These are phyloP conservation scores for Entonaema liquescens DNA, from an alignment of 495 filamentous ascomycete genomes.

Conservation along the genomic window DNA sequence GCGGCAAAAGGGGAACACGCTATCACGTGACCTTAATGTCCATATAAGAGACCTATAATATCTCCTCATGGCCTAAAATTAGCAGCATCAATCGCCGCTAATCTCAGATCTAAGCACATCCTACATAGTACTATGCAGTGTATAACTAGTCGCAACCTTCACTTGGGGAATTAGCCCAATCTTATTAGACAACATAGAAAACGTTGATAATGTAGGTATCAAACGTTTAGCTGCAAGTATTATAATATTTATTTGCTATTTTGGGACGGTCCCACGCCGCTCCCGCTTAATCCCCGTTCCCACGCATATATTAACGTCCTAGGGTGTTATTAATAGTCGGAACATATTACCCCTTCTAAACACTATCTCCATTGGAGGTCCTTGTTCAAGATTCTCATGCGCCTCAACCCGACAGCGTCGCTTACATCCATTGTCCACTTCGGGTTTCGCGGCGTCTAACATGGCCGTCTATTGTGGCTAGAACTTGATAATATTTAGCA, in stretches of 20 bases:
- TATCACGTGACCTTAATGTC: slow-evolving; percentile 42
- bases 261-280: neutral
- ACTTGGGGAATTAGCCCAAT: too few species aligned
- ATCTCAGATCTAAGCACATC: neutral
- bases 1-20: slow-evolving; percentile 19
- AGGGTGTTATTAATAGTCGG: slow-evolving; percentile 1
- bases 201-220: neutral
- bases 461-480: neutral
- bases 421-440: neutral
- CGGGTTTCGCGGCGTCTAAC: neutral
- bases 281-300: neutral
- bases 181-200: too few species aligned
- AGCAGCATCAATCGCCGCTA: neutral
- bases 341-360: slow-evolving; percentile 12
- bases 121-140: too few species aligned
- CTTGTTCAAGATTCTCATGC: neutral
- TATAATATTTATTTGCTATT: neutral
- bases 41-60: too few species aligned
- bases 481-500: neutral
- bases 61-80: neutral
- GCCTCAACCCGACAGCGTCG: neutral
- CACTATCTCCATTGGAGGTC: neutral
- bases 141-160: neutral
- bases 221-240: neutral
- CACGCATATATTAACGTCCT: slow-evolving; percentile 1